Evolutionary conservation across 139 green algal genomes (phyloP).

Genomic region (Micractinium sp.): DNA sequence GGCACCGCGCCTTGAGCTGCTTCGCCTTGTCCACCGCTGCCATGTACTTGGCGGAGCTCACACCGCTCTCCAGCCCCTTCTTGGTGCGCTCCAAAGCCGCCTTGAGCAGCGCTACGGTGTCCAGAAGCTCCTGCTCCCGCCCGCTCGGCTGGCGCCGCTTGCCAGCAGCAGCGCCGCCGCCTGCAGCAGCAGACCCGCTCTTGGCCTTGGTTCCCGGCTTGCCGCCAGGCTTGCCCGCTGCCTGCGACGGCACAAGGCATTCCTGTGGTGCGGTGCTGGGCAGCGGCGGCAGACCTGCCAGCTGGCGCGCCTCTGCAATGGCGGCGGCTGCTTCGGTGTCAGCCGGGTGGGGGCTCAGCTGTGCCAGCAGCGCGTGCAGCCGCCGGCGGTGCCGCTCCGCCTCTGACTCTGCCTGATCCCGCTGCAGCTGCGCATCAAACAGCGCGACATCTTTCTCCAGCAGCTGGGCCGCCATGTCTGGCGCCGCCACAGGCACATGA

Average conservation of each 20-base stretch:
- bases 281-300: conserved; percentile 5
- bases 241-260: neutral
- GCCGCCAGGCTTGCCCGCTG: neutral
- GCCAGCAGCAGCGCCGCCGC: neutral
- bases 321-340: neutral
- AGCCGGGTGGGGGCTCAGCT: neutral
- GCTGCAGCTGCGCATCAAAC: conserved; percentile 46
- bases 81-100: conserved; percentile 72
- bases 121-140: conserved; percentile 72
- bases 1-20: conserved; percentile 32
- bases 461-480: neutral
- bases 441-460: conserved; percentile 42
- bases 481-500: neutral
- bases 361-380: conserved; percentile 31
- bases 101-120: conserved; percentile 72
- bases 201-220: neutral
- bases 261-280: neutral
- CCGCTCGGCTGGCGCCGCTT: neutral
- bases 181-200: neutral
- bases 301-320: conserved; percentile 3
- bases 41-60: conserved; percentile 82
- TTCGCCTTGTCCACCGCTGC: conserved; percentile 53
- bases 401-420: conserved; percentile 41
- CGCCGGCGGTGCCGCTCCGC: conserved; percentile 35
- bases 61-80: conserved; percentile 45